Base-by-base conservation (phyloP, 768 basidiomycete species). In the Pleurotus tuoliensis region DNA sequence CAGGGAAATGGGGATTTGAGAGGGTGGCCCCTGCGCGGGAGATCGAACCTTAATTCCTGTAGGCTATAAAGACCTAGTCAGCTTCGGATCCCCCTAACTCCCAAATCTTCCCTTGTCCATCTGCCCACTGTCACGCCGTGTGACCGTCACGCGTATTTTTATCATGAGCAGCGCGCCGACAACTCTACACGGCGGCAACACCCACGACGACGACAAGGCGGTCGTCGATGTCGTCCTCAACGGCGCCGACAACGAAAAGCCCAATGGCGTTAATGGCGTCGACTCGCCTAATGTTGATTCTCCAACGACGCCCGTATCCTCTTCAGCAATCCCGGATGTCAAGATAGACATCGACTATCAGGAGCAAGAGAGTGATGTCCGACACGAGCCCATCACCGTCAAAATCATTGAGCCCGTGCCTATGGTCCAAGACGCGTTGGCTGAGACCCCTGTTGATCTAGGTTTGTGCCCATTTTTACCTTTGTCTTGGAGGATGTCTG, bases 11-110 rank as follows among this genome's bases (percentile, higher is more conserved):
- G 58, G 69, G 65, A 72, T 70, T 66, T 68, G 67, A 69, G 51
- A 70, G 69, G 66, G 73, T 84, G 84, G 83, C 79, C 84, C 84
- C 80, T 83, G 86, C 84, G 82, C 81, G 78, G 82, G 83, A 84
- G 84, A 84, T 84, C 84, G 86, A 88, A 88, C 86, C 84, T 88
- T 87, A 88, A 84, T 80, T 88, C 81, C 76, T 75, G 71, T 75
- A 76, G 79, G 77, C 83, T 88, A 89, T 88, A 88, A 88, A 87
- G 86, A 83, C 84, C 79, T 82, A 82, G 80, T 76, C 76, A 76
- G 73, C 76, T 76, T 79, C 76, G 73, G 78, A 81, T 80, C 79
- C 77, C 80, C 82, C 85, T 84, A 81, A 82, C 76, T 82, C 84
- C 81, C 79, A 84, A 86, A 83, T 82, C 80, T 80, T 79, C 79